phyloP scores from a whole-genome alignment of 352 stramenopile species.

The Pythium vanterpoolii region DNA sequence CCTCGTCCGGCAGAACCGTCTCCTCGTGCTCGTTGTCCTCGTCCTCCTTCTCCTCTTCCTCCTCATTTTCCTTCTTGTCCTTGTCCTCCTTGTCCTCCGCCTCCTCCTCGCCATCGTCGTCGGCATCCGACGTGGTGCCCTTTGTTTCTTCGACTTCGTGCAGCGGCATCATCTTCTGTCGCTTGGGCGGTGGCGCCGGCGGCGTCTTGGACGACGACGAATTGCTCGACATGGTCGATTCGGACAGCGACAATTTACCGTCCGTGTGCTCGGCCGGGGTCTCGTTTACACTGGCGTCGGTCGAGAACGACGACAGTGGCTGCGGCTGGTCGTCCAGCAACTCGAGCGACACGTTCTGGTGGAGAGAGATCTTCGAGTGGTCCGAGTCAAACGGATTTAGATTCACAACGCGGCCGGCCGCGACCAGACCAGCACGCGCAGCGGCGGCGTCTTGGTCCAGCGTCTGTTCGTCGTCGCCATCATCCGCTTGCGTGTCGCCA shows the following conservation, averaged over 20 bases:
- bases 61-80: background rate
- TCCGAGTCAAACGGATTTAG: slow-evolving; percentile 10
- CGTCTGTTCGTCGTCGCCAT: slow-evolving; percentile 21
- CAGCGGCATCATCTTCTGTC: background rate
- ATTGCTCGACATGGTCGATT: slow-evolving; percentile 19
- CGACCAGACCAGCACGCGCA: background rate
- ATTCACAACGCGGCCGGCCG: background rate
- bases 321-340: slow-evolving; percentile 13
- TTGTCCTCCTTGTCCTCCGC: slow-evolving; percentile 7
- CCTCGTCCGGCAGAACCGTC: slow-evolving; percentile 9
- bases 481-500: slow-evolving; percentile 21
- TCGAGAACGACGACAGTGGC: slow-evolving; percentile 8
- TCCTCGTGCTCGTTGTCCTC: slow-evolving; percentile 9
- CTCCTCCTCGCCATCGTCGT: slow-evolving; percentile 4
- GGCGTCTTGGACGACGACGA: slow-evolving; percentile 27
- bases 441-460: slow-evolving; percentile 12
- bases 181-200: slow-evolving; percentile 9
- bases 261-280: slow-evolving; percentile 12
- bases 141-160: slow-evolving; percentile 11
- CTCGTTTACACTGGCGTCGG: slow-evolving; percentile 16
- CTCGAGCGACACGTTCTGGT: slow-evolving; percentile 10
- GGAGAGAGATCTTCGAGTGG: slow-evolving; percentile 1
- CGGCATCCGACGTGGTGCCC: slow-evolving; percentile 2
- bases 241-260: slow-evolving; percentile 11
- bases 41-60: slow-evolving; percentile 2